phyloP scores from a whole-genome alignment of 805 yeast species.

The Saturnispora bothae region DNA sequence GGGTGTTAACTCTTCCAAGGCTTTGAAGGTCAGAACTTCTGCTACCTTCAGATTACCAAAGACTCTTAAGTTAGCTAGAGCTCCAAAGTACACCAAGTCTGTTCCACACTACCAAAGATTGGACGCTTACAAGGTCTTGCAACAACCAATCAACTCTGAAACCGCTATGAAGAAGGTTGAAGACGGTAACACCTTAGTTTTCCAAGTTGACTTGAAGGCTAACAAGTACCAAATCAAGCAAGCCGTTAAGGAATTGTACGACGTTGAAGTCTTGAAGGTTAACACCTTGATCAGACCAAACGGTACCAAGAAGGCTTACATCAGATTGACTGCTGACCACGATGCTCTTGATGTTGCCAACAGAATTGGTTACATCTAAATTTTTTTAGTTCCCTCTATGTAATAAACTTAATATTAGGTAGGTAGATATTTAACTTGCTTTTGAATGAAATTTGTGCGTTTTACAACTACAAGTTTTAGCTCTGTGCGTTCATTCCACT shows the following conservation, averaged over 20 bases:
- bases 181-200: constrained; percentile 97
- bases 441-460: too few species aligned
- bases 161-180: constrained; percentile 99
- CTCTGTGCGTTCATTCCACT: too few species aligned
- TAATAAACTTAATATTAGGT: too few species aligned
- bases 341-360: constrained; percentile 99
- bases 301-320: constrained; percentile 99
- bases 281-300: constrained; percentile 98
- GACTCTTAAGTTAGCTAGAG: constrained; percentile 87
- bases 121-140: constrained; percentile 90
- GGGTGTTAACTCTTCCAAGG: constrained; percentile 89
- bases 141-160: constrained; percentile 94
- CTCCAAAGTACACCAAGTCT: constrained; percentile 93
- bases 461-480: too few species aligned
- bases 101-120: constrained; percentile 97
- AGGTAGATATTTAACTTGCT: too few species aligned
- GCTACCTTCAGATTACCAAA: constrained; percentile 96
- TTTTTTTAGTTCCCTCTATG: constrained; percentile 1
- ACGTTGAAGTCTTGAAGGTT: constrained; percentile 86
- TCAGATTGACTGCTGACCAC: constrained; percentile 96
- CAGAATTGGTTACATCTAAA: constrained; percentile 98
- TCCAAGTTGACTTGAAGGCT: constrained; percentile 94
- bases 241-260: constrained; percentile 97
- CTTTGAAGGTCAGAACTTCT: constrained; percentile 85
- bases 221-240: constrained; percentile 98